Evolutionary conservation across 148 eudicot genomes (phyloP).

Genomic region (Selenicereus undatus): DNA sequence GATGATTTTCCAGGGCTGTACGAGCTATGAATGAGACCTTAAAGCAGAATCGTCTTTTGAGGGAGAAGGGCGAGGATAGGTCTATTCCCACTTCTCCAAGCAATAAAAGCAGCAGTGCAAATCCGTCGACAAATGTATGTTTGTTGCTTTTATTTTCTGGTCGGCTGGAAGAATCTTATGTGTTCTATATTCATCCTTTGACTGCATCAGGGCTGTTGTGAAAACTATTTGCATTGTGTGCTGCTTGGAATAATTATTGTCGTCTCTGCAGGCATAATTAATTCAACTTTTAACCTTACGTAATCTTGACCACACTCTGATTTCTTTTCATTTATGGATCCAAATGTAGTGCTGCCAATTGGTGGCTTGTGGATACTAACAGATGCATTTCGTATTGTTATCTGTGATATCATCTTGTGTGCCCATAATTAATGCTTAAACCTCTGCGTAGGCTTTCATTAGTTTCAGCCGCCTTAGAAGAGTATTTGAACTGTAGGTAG

Average conservation of each 20-base stretch:
- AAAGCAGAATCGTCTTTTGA: constrained; percentile 81
- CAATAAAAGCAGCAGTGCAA: constrained; percentile 36
- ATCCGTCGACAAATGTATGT: constrained; percentile 57
- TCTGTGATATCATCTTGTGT: background rate
- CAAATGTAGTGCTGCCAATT: background rate
- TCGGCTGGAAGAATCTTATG: constrained; percentile 5
- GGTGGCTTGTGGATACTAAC: background rate
- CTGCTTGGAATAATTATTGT: background rate
- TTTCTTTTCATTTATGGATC: background rate
- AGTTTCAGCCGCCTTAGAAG: background rate
- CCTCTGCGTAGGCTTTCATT: background rate
- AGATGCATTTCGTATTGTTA: background rate
- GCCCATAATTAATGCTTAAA: background rate
- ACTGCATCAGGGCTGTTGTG: background rate
- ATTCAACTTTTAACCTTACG: background rate
- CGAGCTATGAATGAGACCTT: constrained; percentile 94
- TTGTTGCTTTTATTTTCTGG: constrained; percentile 23
- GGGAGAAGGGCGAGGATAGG: constrained; percentile 59
- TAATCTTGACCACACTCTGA: background rate
- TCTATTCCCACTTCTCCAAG: constrained; percentile 54
- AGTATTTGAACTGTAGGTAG: background rate
- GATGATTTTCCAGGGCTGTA: constrained; percentile 63
- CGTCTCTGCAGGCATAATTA: background rate
- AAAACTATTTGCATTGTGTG: background rate
- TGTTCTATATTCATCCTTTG: background rate